Base-by-base conservation (phyloP, 129 eudicot species). In the Centella asiatica region DNA sequence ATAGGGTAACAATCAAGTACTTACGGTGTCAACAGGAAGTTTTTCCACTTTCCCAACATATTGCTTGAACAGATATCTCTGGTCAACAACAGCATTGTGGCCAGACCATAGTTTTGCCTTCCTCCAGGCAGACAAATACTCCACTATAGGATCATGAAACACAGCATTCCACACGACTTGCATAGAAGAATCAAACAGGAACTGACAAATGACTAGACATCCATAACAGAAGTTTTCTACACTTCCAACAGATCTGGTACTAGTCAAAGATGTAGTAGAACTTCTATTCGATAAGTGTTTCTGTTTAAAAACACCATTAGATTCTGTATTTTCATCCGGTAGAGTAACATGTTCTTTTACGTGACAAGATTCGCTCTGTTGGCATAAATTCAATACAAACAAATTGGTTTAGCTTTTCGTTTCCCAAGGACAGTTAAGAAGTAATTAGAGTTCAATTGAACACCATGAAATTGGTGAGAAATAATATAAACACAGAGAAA, bases 81-180 rank as follows among this genome's bases (percentile, higher is more conserved):
- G 69, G 54, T 73, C 62, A 63, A 47, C 68, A 27, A 24, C 75
- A 62, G 49, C 44, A 69, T 26, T 39, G 66, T 26, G 36, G 40
- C 56, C 37, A 25, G 74, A 69, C 90, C 90, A 81, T 42, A 79
- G 67, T 55, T 72, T 79, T 26, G 57, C 66, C 70, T 72, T 92
- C 66, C 96, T 81, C 98, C 95, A 92, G 25, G 70, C 57, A 69
- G 85, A 75, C 34, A 87, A 17, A 73, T 58, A 80, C 34, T 87
- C 82, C 9, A 69, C 75, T 37, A 87, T 65, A 32, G 67, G 77
- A 67, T 87, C 95, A 82, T 78, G 80, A 19, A 77, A 32, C 42
- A 92, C 83, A 33, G 88, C 88, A 74, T 87, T 84, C 98, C 98
- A 92, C 74, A 77, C 65, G 65, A 73, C 86, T 78, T 84, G 79